A percentile compares a stretch with the other conserved stretches of the same genome.
phyloP scores from a whole-genome alignment of 75 land plant genomes.

The Ceratopteris richardii region DNA sequence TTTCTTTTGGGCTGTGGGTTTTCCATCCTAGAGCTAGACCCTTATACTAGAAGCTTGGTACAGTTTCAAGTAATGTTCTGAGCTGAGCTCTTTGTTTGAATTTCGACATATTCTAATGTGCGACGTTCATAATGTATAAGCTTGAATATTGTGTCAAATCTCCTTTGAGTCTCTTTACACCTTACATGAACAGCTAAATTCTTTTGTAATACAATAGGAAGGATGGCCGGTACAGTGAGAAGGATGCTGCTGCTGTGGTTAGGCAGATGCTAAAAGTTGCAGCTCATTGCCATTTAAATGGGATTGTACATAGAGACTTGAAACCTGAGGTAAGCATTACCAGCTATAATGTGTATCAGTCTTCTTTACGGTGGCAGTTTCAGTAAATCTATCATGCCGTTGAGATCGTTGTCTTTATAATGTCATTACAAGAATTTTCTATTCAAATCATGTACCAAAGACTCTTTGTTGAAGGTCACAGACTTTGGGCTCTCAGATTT shows the following conservation, averaged over 20 bases:
- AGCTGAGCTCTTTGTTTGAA: background rate
- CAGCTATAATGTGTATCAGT: background rate
- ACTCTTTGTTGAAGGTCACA: constrained; percentile 86
- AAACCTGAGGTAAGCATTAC: constrained; percentile 77
- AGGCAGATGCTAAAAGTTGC: constrained; percentile 99
- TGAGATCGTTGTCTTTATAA: background rate
- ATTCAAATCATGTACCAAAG: constrained; percentile 73
- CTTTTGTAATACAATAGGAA: constrained; percentile 32
- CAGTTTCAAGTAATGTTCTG: too few species aligned
- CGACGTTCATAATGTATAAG: background rate
- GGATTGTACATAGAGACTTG: constrained; percentile 93
- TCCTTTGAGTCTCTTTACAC: background rate
- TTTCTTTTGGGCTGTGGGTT: too few species aligned
- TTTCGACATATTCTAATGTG: background rate
- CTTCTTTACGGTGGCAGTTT: background rate
- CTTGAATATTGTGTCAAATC: background rate
- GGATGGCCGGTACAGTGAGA: constrained; percentile 89
- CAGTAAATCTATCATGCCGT: background rate
- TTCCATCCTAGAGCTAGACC: too few species aligned
- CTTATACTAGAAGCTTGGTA: too few species aligned
- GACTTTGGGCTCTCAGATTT: constrained; percentile 98
- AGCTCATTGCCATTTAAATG: constrained; percentile 88
- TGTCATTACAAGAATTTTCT: constrained; percentile 63
- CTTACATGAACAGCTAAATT: background rate
- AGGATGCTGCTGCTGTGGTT: constrained; percentile 92